Conservation (phyloP, 2,329 filamentous ascomycete genomes). For the Venturia asperata region DNA sequence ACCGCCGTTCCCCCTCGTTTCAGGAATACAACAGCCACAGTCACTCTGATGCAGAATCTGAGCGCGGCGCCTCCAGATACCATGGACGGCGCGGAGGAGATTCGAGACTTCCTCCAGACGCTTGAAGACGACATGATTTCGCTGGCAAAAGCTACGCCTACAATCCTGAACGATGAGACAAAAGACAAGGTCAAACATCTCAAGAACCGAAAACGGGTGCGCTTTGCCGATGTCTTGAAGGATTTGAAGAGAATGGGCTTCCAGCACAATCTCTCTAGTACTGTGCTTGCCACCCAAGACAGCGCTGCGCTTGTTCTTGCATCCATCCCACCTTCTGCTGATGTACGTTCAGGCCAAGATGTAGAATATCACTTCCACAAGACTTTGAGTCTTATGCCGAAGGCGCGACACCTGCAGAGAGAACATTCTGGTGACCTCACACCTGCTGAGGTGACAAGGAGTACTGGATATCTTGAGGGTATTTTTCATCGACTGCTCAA, state of each 20-base stretch:
- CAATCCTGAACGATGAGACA: slow-evolving; percentile 76
- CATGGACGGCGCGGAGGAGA: slow-evolving; percentile 50
- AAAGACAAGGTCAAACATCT: slow-evolving; percentile 78
- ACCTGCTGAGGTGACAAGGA: slow-evolving; percentile 68
- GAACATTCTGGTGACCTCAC: slow-evolving; percentile 83
- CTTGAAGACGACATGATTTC: slow-evolving; percentile 62
- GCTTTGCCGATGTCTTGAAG: slow-evolving; percentile 83
- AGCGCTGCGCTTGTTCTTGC: slow-evolving; percentile 65
- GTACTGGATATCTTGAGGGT: slow-evolving; percentile 80
- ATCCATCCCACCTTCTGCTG: slow-evolving; percentile 30
- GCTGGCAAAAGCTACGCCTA: slow-evolving; percentile 76
- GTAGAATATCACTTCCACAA: slow-evolving; percentile 73
- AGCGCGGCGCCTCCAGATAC: slow-evolving; percentile 44
- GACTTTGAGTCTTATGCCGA: slow-evolving; percentile 64
- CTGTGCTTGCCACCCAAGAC: slow-evolving; percentile 65
- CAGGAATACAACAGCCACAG: slow-evolving; percentile 61
- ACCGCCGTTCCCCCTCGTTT: slow-evolving; percentile 54
- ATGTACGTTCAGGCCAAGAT: slow-evolving; percentile 25
- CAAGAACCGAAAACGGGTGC: slow-evolving; percentile 80
- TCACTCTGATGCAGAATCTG: slow-evolving; percentile 65
- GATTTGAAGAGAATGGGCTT: slow-evolving; percentile 83
- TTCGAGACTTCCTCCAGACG: slow-evolving; percentile 63
- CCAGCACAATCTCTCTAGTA: slow-evolving; percentile 69
- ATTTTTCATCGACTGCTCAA: slow-evolving; percentile 59
- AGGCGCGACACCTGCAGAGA: slow-evolving; percentile 57